Conservation (phyloP, 2,329 filamentous ascomycete species). For the Endothia cerciana region DNA sequence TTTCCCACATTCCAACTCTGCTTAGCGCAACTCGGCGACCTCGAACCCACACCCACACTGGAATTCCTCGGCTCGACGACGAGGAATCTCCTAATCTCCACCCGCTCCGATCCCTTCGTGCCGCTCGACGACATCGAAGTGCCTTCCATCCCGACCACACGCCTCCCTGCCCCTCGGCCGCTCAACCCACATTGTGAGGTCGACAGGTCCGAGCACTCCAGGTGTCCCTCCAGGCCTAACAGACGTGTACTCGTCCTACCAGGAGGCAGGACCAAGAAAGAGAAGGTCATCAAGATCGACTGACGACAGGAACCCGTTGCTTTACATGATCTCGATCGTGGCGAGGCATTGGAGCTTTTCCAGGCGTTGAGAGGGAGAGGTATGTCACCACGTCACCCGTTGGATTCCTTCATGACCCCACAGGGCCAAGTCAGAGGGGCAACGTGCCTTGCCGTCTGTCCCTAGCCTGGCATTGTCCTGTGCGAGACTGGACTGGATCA, state of each 20-base stretch:
- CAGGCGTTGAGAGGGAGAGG: constrained; percentile 34
- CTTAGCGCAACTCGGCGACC: constrained; percentile 13
- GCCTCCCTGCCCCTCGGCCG: constrained; percentile 21
- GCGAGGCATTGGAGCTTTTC: constrained; percentile 28
- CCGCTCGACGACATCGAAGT: constrained; percentile 27
- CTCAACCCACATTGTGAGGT: constrained; percentile 22
- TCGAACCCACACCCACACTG: constrained; percentile 30
- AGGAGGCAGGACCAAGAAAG: constrained; percentile 18
- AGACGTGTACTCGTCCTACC: constrained; percentile 13
- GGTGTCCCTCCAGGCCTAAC: constrained; percentile 9
- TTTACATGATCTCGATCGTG: constrained; percentile 34
- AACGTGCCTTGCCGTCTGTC: constrained; percentile 17
- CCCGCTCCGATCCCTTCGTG: constrained; percentile 42
- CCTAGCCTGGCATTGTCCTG: constrained; percentile 13
- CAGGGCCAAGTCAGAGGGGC: constrained; percentile 14
- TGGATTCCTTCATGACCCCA: constrained; percentile 7
- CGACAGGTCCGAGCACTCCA: constrained; percentile 18
- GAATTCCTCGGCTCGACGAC: constrained; percentile 49
- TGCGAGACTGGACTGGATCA: constrained; percentile 1
- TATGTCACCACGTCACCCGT: constrained; percentile 24
- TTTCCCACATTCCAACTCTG: constrained; percentile 11
- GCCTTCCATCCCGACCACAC: constrained; percentile 22
- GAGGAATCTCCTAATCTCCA: constrained; percentile 49
- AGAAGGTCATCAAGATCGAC: constrained; percentile 21
- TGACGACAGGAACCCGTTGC: constrained; percentile 13